These are phyloP conservation scores for Cornus kousa DNA, from an alignment of 148 eudicot genomes.

Conservation along the genomic window DNA sequence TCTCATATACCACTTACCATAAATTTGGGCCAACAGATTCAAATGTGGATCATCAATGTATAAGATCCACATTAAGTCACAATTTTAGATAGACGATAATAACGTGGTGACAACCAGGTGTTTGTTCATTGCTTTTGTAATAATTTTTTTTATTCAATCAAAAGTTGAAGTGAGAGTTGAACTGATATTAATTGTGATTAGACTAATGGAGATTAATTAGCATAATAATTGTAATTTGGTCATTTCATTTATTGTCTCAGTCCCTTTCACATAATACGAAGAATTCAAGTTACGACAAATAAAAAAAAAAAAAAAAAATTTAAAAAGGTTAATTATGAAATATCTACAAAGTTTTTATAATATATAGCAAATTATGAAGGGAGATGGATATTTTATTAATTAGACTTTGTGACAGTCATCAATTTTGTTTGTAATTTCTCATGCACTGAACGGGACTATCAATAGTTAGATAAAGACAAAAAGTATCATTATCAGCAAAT, in stretches of 20 bases:
- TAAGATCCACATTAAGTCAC: neutral
- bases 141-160: neutral
- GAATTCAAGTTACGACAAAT: neutral
- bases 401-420: neutral
- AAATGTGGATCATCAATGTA: neutral
- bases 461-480: neutral
- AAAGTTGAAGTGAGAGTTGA: neutral
- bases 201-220: neutral
- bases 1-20: too few relatives aligned
- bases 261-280: neutral
- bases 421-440: neutral
- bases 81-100: neutral
- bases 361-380: neutral
- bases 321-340: too few relatives aligned
- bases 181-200: neutral
- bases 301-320: neutral
- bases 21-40: neutral
- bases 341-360: too few relatives aligned
- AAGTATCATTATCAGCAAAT: neutral
- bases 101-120: neutral
- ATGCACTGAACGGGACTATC: slow-evolving; percentile 9
- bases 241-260: neutral
- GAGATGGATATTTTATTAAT: neutral
- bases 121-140: neutral
- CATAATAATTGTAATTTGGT: too few relatives aligned